A percentile compares a stretch with the other conserved stretches of the same genome.
Evolutionary conservation across 345 rosid species (phyloP).

Genomic region (Boechera stricta): DNA sequence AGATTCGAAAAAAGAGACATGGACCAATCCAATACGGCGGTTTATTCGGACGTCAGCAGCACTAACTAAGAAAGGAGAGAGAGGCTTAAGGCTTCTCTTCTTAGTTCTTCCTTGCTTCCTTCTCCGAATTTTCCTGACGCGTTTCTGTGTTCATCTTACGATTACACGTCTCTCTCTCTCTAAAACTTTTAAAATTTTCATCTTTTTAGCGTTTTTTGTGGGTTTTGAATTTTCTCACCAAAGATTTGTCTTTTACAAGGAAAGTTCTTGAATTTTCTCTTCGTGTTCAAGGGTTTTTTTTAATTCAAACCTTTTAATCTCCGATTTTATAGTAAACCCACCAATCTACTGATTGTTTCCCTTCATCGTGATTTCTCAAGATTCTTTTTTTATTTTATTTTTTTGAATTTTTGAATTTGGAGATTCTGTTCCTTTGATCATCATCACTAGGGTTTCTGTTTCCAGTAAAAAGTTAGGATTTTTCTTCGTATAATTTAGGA

Average conservation of each 20-base stretch:
- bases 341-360: neutral
- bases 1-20: constrained; percentile 38
- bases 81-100: neutral
- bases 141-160: constrained; percentile 14
- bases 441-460: constrained; percentile 25
- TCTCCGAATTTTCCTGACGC: constrained; percentile 18
- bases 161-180: constrained; percentile 13
- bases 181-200: neutral
- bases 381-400: neutral
- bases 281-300: constrained; percentile 28
- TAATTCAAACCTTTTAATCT: neutral
- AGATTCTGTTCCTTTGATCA: constrained; percentile 24
- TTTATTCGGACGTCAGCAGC: constrained; percentile 47
- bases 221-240: constrained; percentile 35
- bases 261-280: constrained; percentile 35
- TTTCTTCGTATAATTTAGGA: neutral
- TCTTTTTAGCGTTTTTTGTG: constrained; percentile 20
- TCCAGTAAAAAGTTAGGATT: neutral
- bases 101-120: neutral
- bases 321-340: constrained; percentile 3
- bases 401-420: constrained; percentile 27
- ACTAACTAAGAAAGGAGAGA: constrained; percentile 28
- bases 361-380: constrained; percentile 10
- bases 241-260: neutral
- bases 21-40: constrained; percentile 48